These are phyloP conservation scores for Yamadazyma triangularis DNA, from an alignment of 1,139 yeast species.

Conservation along the genomic window DNA sequence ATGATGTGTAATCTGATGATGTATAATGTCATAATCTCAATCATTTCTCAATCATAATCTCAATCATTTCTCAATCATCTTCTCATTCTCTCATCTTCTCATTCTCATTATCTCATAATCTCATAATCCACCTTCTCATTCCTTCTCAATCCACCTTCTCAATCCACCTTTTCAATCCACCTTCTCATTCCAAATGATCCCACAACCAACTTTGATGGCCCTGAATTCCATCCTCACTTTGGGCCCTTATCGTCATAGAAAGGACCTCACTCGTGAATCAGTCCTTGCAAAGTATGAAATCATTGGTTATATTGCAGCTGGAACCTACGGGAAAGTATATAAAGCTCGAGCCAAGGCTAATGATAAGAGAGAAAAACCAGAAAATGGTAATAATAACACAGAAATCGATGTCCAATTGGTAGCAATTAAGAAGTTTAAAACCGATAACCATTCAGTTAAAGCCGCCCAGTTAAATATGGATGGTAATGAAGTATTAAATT, in stretches of 20 bases:
- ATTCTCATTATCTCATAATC: no score
- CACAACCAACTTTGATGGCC: constrained; percentile 40
- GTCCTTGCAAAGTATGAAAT: constrained; percentile 82
- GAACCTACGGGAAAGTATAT: constrained; percentile 96
- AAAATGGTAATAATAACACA: constrained; percentile 4
- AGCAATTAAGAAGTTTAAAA: constrained; percentile 95
- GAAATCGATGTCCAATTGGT: constrained; percentile 27
- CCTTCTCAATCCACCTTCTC: no score
- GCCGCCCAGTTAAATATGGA: constrained; percentile 36
- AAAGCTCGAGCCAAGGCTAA: constrained; percentile 57
- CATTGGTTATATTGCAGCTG: constrained; percentile 95
- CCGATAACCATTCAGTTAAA: constrained; percentile 65
- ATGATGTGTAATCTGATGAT: no score
- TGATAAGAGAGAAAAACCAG: constrained; percentile 18
- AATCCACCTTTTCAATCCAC: no score
- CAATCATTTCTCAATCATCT: no score
- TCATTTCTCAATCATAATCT: no score
- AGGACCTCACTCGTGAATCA: constrained; percentile 63
- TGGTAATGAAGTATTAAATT: constrained; percentile 78
- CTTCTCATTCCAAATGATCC: no score
- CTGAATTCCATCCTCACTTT: constrained; percentile 63
- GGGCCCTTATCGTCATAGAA: constrained; percentile 69
- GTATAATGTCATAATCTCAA: no score
- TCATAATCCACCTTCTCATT: no score
- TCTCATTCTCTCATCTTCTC: no score